These are phyloP conservation scores for Lachnum nothofagi DNA, from an alignment of 2,329 filamentous ascomycete species.

Conservation along the genomic window DNA sequence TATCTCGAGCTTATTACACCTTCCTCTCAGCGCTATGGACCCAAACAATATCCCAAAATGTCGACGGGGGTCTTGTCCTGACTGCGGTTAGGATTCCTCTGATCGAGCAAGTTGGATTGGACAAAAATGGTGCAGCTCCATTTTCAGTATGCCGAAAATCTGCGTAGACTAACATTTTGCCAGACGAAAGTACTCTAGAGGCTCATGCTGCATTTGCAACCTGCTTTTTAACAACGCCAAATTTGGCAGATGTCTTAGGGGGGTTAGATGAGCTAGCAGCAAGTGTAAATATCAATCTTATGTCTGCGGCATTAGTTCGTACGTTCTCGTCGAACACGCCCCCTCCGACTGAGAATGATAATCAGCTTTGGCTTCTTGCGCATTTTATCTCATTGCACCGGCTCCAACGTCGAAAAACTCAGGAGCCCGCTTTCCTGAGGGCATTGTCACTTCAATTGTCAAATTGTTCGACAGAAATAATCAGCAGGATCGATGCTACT, in stretches of 20 bases:
- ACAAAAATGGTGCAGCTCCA: conserved; percentile 14
- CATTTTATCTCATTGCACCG: conserved; percentile 58
- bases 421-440: conserved; percentile 42
- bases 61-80: conserved; percentile 17
- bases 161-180: conserved; percentile 5
- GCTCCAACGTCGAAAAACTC: conserved; percentile 32
- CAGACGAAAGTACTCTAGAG: conserved; percentile 18
- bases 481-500: conserved; percentile 40
- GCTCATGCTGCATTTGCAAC: conserved; percentile 29
- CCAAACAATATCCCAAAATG: conserved; percentile 1
- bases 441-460: conserved; percentile 52
- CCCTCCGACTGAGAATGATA: conserved; percentile 23
- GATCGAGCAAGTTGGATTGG: conserved; percentile 6
- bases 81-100: conserved; percentile 26
- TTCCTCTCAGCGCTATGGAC: conserved; percentile 26
- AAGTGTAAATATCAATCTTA: conserved; percentile 22
- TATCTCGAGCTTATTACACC: conserved; percentile 28
- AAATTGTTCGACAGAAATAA: conserved; percentile 47
- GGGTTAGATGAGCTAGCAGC: conserved; percentile 23
- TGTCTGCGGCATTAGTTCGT: conserved; percentile 27
- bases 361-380: conserved; percentile 59
- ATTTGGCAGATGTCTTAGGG: conserved; percentile 22
- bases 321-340: conserved; percentile 22
- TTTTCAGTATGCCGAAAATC: not conserved
- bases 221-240: conserved; percentile 29